Evolutionary conservation across 176 grass and related monocot species (phyloP), one percentile per base, ranked within the genome.

Genomic region (Microstegium vimineum): DNA sequence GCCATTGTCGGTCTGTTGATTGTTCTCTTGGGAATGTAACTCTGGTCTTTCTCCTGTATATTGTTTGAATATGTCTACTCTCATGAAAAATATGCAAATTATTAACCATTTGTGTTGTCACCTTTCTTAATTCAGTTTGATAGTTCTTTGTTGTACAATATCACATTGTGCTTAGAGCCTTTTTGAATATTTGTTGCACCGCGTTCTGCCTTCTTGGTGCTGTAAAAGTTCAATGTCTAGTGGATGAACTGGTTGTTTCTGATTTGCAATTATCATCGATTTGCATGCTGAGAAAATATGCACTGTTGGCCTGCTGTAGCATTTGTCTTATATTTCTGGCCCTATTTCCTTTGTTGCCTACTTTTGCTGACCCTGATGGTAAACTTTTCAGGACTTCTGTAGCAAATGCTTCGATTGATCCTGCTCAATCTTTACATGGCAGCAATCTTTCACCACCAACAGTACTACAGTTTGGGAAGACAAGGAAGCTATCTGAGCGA

Each of bases 391-490:
- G 89, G 34, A 82, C 52, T 81, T 78, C 83, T 76, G 76, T 82
- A 87, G 89, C 82, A 67, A 83, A 88, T 88, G 72, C 86, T 86
- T 99, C 89, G 56, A 81, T 94, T 73, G 92, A 93, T 81, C 87
- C 80, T 77, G 79, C 88, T 76, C 84, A 95, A 51, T 81, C 73
- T 40, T 83, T 88, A 88, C 83, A 90, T 85, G 90, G 82, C 49
- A 91, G 66, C 74, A 95, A 86, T 90, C 82, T 93, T 78, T 82
- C 82, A 66, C 88, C 89, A 77, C 96, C 89, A 12, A 94, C 87
- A 73, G 87, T 99, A 36, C 83, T 99, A 27, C 96, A 99, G 68
- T 99, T 99, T 89, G 90, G 90, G 27, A 99, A 99, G 87, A 95
- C 89, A 51, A 90, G 93, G 75, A 99, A 95, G 80, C 73, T 95